Evolutionary conservation across 2,329 filamentous ascomycete species (phyloP).

Genomic region (Colletotrichum spinosum): DNA sequence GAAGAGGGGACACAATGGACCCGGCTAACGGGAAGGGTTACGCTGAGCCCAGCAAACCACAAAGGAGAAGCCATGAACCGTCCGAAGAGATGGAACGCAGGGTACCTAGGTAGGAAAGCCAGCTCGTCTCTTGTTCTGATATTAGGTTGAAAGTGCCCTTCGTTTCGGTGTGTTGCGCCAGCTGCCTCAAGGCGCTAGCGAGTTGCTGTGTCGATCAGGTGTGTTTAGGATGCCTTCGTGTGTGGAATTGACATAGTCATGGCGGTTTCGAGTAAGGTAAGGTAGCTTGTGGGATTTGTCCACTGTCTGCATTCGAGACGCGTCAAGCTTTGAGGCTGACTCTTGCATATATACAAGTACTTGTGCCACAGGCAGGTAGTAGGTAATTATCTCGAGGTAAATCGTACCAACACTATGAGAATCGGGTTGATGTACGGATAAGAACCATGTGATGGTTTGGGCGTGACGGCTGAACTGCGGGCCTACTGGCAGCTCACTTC

Average conservation of each 20-base stretch:
- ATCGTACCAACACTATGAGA: background rate
- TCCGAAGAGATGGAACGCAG: constrained; percentile 15
- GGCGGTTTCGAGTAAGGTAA: background rate
- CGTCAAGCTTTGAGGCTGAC: no score
- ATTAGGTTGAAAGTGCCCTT: constrained; percentile 4
- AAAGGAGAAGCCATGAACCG: constrained; percentile 15
- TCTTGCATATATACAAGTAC: no score
- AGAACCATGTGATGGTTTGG: background rate
- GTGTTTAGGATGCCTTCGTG: background rate
- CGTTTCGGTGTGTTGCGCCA: constrained; percentile 30
- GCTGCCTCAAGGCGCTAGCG: constrained; percentile 21
- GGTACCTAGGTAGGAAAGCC: no score
- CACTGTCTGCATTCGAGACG: no score
- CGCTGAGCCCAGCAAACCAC: constrained; percentile 4
- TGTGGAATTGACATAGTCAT: no score
- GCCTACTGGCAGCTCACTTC: no score
- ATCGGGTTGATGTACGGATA: background rate
- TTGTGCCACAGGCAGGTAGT: no score
- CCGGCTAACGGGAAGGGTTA: constrained; percentile 5
- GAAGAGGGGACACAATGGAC: constrained; percentile 4
- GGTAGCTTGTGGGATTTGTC: background rate
- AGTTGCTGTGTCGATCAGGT: constrained; percentile 12
- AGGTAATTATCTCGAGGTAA: background rate
- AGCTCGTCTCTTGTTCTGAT: constrained; percentile 6
- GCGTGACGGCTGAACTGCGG: no score